phyloP scores from a whole-genome alignment of 768 basidiomycete genomes.

The Hypholoma fasciculare region DNA sequence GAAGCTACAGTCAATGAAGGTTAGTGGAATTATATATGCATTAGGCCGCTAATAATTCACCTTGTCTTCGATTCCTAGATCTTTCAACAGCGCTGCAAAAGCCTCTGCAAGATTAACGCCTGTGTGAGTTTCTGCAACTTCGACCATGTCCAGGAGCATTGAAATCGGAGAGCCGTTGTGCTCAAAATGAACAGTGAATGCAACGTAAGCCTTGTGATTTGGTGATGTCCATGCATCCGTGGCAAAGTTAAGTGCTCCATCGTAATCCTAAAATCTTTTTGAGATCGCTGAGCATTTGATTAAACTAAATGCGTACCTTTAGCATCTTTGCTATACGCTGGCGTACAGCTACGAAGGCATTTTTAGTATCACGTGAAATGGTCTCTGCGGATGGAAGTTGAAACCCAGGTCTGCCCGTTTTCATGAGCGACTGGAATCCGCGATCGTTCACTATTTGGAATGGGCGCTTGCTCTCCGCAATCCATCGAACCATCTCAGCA shows the following conservation, averaged over 20 bases:
- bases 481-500: conserved; percentile 27
- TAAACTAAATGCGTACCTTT: background rate
- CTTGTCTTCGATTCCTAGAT: conserved; percentile 22
- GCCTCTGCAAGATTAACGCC: conserved; percentile 32
- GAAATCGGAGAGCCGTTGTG: conserved; percentile 23
- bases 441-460: conserved; percentile 15
- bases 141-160: conserved; percentile 36
- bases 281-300: too few relatives aligned
- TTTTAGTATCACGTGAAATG: conserved; percentile 7
- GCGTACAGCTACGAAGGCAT: conserved; percentile 1
- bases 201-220: conserved; percentile 32
- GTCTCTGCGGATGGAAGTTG: conserved; percentile 9
- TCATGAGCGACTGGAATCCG: conserved; percentile 11
- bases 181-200: conserved; percentile 32
- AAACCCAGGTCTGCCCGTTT: conserved; percentile 11
- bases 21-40: background rate
- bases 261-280: conserved; percentile 2
- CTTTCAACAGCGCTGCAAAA: conserved; percentile 29
- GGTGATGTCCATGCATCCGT: conserved; percentile 39
- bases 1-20: background rate
- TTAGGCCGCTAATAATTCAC: background rate
- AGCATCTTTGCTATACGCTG: conserved; percentile 11
- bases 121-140: conserved; percentile 32
- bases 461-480: conserved; percentile 8
- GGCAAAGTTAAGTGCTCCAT: conserved; percentile 10